phyloP scores from a whole-genome alignment of 1,284 basidiomycete genomes.

The Pseudozyma tsukubaensis region DNA sequence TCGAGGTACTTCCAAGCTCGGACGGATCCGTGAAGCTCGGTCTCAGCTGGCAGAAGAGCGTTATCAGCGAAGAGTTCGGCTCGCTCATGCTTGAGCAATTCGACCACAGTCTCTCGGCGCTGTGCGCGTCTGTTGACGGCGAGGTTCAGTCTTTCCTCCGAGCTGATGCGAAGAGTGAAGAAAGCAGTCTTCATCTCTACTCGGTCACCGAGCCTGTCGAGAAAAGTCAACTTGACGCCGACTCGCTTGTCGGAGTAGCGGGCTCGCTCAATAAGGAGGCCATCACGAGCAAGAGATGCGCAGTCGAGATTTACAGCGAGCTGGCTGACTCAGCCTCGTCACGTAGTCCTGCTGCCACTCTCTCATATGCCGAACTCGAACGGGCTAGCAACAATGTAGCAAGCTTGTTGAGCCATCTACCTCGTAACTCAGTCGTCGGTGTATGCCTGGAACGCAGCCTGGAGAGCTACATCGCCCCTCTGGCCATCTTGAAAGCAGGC shows the following conservation, averaged over 20 bases:
- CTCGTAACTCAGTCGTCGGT: slow-evolving; percentile 50
- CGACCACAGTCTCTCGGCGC: slow-evolving; percentile 37
- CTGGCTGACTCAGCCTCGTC: slow-evolving; percentile 8
- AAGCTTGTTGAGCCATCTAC: slow-evolving; percentile 13
- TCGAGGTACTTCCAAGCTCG: slow-evolving; percentile 51
- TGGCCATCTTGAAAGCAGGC: slow-evolving; percentile 58
- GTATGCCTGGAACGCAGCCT: slow-evolving; percentile 56
- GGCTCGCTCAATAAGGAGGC: slow-evolving; percentile 20
- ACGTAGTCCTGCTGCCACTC: slow-evolving; percentile 8
- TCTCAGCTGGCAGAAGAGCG: slow-evolving; percentile 43
- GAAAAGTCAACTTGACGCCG: neutral
- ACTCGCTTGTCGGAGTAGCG: slow-evolving; percentile 12
- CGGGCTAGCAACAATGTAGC: slow-evolving; percentile 35
- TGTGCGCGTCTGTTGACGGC: slow-evolving; percentile 26
- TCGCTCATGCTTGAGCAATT: slow-evolving; percentile 50
- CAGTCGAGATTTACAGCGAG: slow-evolving; percentile 47
- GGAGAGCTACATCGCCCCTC: slow-evolving; percentile 55
- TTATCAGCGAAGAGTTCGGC: slow-evolving; percentile 45
- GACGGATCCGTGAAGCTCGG: slow-evolving; percentile 47
- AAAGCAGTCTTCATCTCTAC: slow-evolving; percentile 6
- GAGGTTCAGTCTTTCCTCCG: slow-evolving; percentile 13
- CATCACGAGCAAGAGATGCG: slow-evolving; percentile 16
- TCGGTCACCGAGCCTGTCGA: slow-evolving; percentile 6
- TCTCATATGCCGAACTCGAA: slow-evolving; percentile 54
- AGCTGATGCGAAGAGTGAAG: neutral